A percentile compares a stretch with the other conserved stretches of the same genome.
phyloP scores from a whole-genome alignment of 139 green algal genomes.

The Tetraselmis striata region DNA sequence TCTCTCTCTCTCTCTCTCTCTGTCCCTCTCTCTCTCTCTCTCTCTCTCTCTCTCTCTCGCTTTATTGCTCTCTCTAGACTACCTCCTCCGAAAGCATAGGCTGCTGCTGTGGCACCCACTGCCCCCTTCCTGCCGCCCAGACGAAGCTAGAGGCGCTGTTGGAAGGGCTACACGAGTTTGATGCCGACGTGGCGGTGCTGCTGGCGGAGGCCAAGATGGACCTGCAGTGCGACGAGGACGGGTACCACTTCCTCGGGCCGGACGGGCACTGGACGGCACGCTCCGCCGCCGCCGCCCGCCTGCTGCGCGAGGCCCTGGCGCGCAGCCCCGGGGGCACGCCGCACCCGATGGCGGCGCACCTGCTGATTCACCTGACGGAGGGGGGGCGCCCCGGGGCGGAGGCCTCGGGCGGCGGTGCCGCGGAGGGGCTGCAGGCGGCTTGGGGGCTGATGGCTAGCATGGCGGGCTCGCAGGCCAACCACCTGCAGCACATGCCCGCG shows the following conservation, averaged over 20 bases:
- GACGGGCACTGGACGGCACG: background rate
- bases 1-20: no score
- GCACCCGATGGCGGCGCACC: background rate
- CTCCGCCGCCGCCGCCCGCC: background rate
- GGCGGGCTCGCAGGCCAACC: background rate
- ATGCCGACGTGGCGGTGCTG: background rate
- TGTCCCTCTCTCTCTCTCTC: no score
- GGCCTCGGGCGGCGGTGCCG: background rate
- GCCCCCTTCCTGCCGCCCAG: no score
- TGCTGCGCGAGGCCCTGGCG: background rate
- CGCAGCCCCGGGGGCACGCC: no score
- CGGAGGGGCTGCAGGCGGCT: background rate
- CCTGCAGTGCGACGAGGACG: background rate
- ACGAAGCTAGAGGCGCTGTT: background rate
- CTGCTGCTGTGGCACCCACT: no score
- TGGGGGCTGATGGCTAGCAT: background rate
- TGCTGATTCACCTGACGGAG: background rate
- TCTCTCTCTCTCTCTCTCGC: no score
- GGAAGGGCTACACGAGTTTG: background rate
- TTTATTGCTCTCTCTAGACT: no score
- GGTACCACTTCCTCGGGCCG: background rate
- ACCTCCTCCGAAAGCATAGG: no score
- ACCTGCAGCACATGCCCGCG: background rate
- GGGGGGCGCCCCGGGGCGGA: background rate
- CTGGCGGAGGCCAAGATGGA: background rate